Percentiles rank a stretch among this genome's conserved stretches.
phyloP scores from a whole-genome alignment of 371 early-diverging fungal genomes.

The Mucor plumbeus region DNA sequence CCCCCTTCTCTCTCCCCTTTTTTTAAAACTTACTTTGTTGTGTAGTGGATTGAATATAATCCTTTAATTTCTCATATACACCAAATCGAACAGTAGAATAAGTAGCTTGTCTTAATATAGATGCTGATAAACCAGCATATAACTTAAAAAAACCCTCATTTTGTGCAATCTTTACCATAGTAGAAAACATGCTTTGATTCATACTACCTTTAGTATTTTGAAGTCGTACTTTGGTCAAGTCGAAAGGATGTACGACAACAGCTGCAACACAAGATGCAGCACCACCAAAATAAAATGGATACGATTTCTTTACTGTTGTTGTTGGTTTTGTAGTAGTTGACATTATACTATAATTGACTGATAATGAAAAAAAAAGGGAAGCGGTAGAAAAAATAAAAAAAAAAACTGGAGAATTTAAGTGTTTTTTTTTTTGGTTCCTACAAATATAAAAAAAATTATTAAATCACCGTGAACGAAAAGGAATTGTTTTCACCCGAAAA shows the following conservation, averaged over 20 bases:
- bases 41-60: conserved; percentile 43
- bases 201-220: conserved; percentile 71
- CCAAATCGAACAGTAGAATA: conserved; percentile 85
- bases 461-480: background rate
- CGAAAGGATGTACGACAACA: conserved; percentile 81
- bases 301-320: conserved; percentile 13
- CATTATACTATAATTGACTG: background rate
- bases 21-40: conserved; percentile 52
- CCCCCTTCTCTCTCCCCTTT: background rate
- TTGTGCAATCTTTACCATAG: conserved; percentile 55
- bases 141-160: conserved; percentile 62
- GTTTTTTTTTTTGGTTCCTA: conserved; percentile 9
- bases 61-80: conserved; percentile 72
- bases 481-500: conserved; percentile 4
- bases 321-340: background rate
- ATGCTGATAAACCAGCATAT: conserved; percentile 76
- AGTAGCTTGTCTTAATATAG: conserved; percentile 77
- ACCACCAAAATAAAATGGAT: conserved; percentile 68
- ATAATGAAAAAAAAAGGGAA: background rate
- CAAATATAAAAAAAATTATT: conserved; percentile 1
- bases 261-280: conserved; percentile 67
- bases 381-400: background rate
- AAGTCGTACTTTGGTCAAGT: conserved; percentile 85
- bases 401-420: background rate
- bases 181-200: conserved; percentile 56